Evolutionary conservation across 495 filamentous ascomycete species (phyloP).

Genomic region (Aspergillus sclerotioniger): DNA sequence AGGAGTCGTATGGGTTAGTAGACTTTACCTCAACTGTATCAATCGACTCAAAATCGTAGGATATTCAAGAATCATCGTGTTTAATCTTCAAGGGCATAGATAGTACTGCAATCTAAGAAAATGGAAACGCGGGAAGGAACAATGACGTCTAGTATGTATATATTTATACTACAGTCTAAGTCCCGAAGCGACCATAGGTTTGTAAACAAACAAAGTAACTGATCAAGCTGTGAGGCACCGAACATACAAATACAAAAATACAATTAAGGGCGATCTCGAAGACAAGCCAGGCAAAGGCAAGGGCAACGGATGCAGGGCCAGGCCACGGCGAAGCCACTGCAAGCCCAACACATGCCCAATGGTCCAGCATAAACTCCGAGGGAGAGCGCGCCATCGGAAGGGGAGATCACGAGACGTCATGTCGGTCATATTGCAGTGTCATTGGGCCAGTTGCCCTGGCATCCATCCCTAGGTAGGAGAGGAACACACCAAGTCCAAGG

Average conservation of each 20-base stretch:
- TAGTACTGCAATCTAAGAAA: no score
- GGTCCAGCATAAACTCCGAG: no score
- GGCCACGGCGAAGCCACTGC: no score
- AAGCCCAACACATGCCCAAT: no score
- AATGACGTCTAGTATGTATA: no score
- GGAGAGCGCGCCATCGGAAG: background rate
- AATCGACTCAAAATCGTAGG: no score
- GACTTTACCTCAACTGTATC: no score
- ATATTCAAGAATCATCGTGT: background rate
- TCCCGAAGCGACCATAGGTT: no score
- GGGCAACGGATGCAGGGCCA: no score
- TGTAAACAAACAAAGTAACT: background rate
- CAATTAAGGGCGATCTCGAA: background rate
- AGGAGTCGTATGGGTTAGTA: no score
- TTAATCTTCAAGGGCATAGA: background rate
- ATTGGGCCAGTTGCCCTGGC: conserved; percentile 3
- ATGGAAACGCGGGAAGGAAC: no score
- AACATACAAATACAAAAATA: background rate
- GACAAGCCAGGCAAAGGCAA: background rate
- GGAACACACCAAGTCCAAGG: background rate
- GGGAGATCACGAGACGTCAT: background rate
- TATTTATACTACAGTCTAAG: no score
- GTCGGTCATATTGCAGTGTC: background rate
- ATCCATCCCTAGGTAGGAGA: background rate
- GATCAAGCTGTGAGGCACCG: background rate